Evolutionary conservation across 176 grass and related monocot genomes (phyloP).

Genomic region (Aegilops umbellulata): DNA sequence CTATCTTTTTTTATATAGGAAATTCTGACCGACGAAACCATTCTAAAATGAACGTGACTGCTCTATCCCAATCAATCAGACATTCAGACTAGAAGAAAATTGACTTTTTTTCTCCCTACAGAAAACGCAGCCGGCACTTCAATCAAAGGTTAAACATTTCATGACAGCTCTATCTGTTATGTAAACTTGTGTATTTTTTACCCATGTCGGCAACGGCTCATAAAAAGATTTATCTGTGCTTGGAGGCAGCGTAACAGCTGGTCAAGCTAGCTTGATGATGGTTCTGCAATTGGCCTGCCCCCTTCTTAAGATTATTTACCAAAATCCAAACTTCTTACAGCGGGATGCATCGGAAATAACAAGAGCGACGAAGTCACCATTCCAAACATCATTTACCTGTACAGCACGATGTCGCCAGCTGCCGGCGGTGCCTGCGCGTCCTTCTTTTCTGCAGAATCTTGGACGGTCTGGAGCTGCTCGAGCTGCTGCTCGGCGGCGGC

Average conservation of each 20-base stretch:
- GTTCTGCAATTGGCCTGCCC: constrained; percentile 10
- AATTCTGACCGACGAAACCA: neutral
- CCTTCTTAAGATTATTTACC: constrained; percentile 1
- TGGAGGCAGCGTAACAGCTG: constrained; percentile 6
- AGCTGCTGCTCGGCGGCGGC: constrained; percentile 94
- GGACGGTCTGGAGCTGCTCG: constrained; percentile 81
- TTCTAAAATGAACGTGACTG: constrained; percentile 6
- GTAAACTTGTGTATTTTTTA: neutral
- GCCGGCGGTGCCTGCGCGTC: constrained; percentile 37
- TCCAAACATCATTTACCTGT: constrained; percentile 60
- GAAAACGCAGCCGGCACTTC: neutral
- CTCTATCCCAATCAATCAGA: constrained; percentile 27
- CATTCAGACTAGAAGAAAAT: neutral
- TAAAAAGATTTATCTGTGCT: neutral
- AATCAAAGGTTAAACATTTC: neutral
- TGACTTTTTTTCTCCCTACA: neutral
- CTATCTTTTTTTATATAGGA: neutral
- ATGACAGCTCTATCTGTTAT: neutral
- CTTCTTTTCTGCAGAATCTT: constrained; percentile 42
- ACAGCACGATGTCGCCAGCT: constrained; percentile 75
- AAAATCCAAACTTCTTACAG: constrained; percentile 7
- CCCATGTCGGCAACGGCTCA: neutral
- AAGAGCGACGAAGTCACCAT: neutral
- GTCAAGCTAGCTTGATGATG: constrained; percentile 12
- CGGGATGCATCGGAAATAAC: constrained; percentile 1